Percentiles rank a stretch among this genome's conserved stretches.
Evolutionary conservation across 78 protist species (phyloP).

Genomic region (Chrysochromulina parva): DNA sequence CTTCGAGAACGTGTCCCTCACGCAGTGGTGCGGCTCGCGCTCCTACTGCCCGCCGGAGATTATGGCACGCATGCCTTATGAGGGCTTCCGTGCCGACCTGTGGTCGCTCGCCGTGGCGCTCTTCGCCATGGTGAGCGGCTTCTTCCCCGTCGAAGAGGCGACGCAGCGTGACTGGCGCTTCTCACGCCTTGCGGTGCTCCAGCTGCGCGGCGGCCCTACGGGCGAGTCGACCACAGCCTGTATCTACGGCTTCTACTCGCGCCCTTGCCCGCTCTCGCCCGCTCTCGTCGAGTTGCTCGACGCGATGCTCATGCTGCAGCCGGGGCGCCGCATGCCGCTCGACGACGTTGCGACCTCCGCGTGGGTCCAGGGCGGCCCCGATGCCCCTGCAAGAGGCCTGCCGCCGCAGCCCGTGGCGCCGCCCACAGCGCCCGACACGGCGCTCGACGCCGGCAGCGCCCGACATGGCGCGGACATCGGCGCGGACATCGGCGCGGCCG

Average conservation of each 20-base stretch:
- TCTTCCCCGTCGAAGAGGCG: not conserved
- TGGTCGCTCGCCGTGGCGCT: not conserved
- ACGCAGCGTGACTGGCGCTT: not conserved
- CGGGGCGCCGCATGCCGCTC: not conserved
- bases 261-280: not conserved
- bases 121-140: not conserved
- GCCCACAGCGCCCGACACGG: no score
- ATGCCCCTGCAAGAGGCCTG: no score
- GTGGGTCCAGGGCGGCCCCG: not conserved
- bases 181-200: not conserved
- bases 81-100: not conserved
- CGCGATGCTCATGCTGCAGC: not conserved
- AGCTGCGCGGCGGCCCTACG: not conserved
- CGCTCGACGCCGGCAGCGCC: no score
- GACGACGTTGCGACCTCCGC: not conserved
- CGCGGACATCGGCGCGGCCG: no score
- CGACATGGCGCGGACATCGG: no score
- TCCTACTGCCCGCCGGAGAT: not conserved
- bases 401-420: no score
- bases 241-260: not conserved
- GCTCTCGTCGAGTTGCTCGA: not conserved
- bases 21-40: not conserved
- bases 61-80: not conserved
- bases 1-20: not conserved
- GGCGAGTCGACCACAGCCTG: not conserved